Percentiles rank a stretch among this genome's conserved stretches.
These are phyloP conservation scores for Penicillium sp. DNA, from an alignment of 2,329 filamentous ascomycete genomes.

Conservation along the genomic window DNA sequence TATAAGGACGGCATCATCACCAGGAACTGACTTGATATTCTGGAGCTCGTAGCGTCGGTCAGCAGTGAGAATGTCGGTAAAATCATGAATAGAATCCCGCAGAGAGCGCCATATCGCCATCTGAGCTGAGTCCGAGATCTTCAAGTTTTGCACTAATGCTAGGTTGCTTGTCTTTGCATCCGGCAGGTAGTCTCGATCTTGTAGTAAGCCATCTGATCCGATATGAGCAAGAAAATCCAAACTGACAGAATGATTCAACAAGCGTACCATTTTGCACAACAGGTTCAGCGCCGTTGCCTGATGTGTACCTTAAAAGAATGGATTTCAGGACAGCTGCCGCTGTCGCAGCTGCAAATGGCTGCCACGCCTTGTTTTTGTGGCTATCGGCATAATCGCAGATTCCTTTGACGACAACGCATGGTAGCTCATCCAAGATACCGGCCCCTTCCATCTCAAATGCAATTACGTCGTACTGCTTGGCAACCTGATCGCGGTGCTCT, in stretches of 20 bases:
- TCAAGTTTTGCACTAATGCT: too few relatives aligned
- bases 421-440: constrained; percentile 13
- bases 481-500: constrained; percentile 8
- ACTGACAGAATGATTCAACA: too few relatives aligned
- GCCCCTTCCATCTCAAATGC: constrained; percentile 14
- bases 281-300: neutral
- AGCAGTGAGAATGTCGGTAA: neutral
- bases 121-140: too few relatives aligned
- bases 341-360: constrained; percentile 19
- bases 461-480: constrained; percentile 3
- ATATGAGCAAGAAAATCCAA: too few relatives aligned
- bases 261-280: neutral
- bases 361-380: constrained; percentile 21
- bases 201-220: too few relatives aligned
- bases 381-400: constrained; percentile 22
- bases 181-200: too few relatives aligned
- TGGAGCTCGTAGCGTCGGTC: neutral
- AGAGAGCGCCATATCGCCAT: neutral
- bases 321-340: constrained; percentile 17
- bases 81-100: neutral
- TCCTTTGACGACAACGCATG: constrained; percentile 13
- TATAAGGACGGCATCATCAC: neutral
- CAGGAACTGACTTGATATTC: neutral
- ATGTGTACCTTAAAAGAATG: neutral
- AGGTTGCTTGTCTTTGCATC: too few relatives aligned